Base-by-base conservation (phyloP, 768 basidiomycete species). In the Wakefieldia striispora region DNA sequence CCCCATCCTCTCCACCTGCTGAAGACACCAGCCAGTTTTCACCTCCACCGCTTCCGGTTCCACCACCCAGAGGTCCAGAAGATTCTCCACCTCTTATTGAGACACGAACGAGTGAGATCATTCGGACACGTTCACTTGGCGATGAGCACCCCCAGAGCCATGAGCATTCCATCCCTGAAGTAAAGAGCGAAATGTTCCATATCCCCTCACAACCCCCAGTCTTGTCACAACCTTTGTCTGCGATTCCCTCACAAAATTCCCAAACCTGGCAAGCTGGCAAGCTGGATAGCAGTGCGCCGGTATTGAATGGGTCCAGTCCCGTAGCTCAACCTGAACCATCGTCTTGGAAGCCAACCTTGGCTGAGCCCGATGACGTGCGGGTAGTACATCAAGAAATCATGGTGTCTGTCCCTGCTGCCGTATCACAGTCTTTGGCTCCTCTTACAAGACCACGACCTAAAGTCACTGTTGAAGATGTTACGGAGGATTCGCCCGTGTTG, bases 11-110 rank as follows among this genome's bases (percentile, higher is more conserved):
- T 41, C 44, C 54, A n/a, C 3, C 40, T 1, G 14, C 51, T 19
- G 62, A 54, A 27, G 60, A 57, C 5, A 20, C 19, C 45, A 56
- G 51, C 41, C 52, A 59, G 29, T 65, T 27, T 40, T 67, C 66
- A 11, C 66, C 66, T 16, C 65, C 66, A 21, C 61, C 66, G 1
- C 44, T 67, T 12, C 67, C 61, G 8, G 45, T 67, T 40, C 66
- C 67, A 1, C 65, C 66, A 1, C 66, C 66, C 9, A 54, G 61
- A 45, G 47, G 58, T 14, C 45, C 31, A 14, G 64, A 67, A 33
- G 54, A 62, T 43, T 59, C 50, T 24, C 57, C 59, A 0, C 51
- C 44, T 29, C 42, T 53, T 13, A 60, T 67, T 11, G 62, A 62
- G 29, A 55, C 21, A n/a, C 62, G 65, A n/a, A 24, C 40, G 9